These are phyloP conservation scores for Takashimella koratensis DNA, from an alignment of 1,284 basidiomycete genomes.

Conservation along the genomic window DNA sequence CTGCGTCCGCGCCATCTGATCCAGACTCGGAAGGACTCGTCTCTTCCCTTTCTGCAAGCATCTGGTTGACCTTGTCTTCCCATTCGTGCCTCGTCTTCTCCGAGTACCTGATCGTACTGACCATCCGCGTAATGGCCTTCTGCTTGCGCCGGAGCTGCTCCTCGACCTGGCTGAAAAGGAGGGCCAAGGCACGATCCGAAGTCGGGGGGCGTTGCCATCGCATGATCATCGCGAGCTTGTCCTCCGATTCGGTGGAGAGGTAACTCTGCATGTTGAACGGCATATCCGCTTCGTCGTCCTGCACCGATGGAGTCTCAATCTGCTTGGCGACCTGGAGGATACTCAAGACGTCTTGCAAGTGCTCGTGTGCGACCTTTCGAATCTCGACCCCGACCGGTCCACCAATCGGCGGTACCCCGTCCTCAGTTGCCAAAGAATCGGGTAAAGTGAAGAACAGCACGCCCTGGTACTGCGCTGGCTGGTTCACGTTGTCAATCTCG, in stretches of 20 bases:
- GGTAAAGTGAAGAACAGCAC: conserved; percentile 63
- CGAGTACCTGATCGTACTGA: conserved; percentile 95
- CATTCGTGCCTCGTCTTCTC: conserved; percentile 97
- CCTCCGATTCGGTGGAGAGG: conserved; percentile 78
- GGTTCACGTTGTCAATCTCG: conserved; percentile 52
- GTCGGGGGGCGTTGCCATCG: conserved; percentile 78
- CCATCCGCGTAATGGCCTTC: conserved; percentile 91
- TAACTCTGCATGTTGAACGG: conserved; percentile 90
- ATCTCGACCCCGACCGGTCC: conserved; percentile 63
- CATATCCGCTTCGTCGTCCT: conserved; percentile 83
- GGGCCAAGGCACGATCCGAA: conserved; percentile 78
- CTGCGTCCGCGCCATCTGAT: conserved; percentile 21
- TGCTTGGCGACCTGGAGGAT: conserved; percentile 74
- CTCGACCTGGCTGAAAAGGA: conserved; percentile 81
- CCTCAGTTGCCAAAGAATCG: conserved; percentile 21
- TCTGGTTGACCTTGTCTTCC: conserved; percentile 76
- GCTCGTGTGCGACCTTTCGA: conserved; percentile 69
- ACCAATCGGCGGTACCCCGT: conserved; percentile 13
- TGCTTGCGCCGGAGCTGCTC: conserved; percentile 87
- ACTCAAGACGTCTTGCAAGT: conserved; percentile 80
- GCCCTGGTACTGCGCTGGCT: conserved; percentile 77
- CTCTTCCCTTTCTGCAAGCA: conserved; percentile 61
- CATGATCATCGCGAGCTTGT: conserved; percentile 72
- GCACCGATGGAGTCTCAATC: conserved; percentile 81
- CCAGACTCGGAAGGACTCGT: conserved; percentile 39